These are phyloP conservation scores for Citrus medica DNA, from an alignment of 345 rosid genomes.

Conservation along the genomic window DNA sequence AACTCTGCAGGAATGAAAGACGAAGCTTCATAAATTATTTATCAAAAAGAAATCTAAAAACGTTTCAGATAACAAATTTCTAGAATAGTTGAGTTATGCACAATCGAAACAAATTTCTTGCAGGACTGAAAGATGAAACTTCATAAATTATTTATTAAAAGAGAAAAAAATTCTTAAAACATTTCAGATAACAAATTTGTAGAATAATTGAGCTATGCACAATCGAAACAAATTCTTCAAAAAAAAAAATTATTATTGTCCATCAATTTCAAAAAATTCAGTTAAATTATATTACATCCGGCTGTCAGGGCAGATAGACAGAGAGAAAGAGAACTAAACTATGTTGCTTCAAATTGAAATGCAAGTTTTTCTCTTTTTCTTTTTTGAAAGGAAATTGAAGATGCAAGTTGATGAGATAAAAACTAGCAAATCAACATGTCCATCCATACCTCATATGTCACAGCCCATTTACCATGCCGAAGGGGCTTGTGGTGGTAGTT, in stretches of 20 bases:
- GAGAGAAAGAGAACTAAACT: neutral
- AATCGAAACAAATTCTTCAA: neutral
- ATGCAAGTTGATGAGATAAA: neutral
- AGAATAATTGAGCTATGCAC: neutral
- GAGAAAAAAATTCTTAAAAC: neutral
- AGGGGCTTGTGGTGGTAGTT: conserved; percentile 88
- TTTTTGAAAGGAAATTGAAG: neutral
- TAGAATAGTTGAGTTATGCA: neutral
- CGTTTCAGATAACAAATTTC: neutral
- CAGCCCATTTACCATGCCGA: conserved; percentile 96
- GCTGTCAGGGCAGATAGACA: neutral
- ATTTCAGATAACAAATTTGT: neutral
- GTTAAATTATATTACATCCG: neutral
- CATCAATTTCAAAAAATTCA: neutral
- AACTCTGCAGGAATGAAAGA: neutral
- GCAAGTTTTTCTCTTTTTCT: neutral
- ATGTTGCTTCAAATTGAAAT: neutral
- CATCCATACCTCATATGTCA: conserved; percentile 76
- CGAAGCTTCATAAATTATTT: neutral
- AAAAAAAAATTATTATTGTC: neutral
- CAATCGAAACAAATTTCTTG: neutral
- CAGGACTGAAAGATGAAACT: neutral
- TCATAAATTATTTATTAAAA: neutral
- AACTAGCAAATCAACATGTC: neutral
- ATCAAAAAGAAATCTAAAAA: neutral